A percentile compares a stretch with the other conserved stretches of the same genome.
Evolutionary conservation across 2,329 filamentous ascomycete genomes (phyloP).

Genomic region (Stachybotrys elegans): DNA sequence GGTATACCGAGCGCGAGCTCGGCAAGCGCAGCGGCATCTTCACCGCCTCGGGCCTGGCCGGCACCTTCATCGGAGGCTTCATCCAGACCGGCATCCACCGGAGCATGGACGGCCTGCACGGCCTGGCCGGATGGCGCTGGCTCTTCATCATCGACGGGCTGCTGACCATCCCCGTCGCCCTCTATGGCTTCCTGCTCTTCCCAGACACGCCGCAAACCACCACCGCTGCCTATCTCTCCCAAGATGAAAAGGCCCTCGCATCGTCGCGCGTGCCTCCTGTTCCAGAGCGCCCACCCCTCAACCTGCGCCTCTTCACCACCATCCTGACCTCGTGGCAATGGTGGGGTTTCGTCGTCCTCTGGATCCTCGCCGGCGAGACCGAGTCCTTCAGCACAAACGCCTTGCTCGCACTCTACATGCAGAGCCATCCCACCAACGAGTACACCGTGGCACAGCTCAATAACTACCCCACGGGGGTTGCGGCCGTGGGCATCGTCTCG

Average conservation of each 20-base stretch:
- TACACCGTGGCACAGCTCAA: conserved; percentile 48
- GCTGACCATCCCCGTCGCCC: conserved; percentile 30
- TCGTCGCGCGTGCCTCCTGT: conserved; percentile 32
- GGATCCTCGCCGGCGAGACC: conserved; percentile 66
- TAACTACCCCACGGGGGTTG: conserved; percentile 52
- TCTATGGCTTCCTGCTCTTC: conserved; percentile 29
- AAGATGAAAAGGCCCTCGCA: conserved; percentile 40
- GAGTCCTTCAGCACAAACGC: conserved; percentile 66
- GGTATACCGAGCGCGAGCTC: conserved; percentile 57
- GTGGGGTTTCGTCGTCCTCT: conserved; percentile 62
- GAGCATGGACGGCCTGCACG: conserved; percentile 36
- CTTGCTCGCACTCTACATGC: conserved; percentile 46
- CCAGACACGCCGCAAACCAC: conserved; percentile 41
- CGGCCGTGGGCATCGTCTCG: conserved; percentile 51
- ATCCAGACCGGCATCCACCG: conserved; percentile 58
- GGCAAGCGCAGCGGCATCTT: conserved; percentile 61
- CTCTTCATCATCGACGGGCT: conserved; percentile 66
- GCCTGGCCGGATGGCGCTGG: conserved; percentile 63
- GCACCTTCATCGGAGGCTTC: conserved; percentile 47
- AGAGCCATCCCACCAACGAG: conserved; percentile 35
- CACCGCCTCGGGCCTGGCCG: conserved; percentile 53
- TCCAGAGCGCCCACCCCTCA: conserved; percentile 38
- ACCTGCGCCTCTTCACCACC: conserved; percentile 44
- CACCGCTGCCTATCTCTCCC: conserved; percentile 36
- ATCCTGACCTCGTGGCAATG: conserved; percentile 58